A percentile compares a stretch with the other conserved stretches of the same genome.
These are phyloP conservation scores for Oryza glaberrima DNA, from an alignment of 176 grass and related monocot species.

Conservation along the genomic window DNA sequence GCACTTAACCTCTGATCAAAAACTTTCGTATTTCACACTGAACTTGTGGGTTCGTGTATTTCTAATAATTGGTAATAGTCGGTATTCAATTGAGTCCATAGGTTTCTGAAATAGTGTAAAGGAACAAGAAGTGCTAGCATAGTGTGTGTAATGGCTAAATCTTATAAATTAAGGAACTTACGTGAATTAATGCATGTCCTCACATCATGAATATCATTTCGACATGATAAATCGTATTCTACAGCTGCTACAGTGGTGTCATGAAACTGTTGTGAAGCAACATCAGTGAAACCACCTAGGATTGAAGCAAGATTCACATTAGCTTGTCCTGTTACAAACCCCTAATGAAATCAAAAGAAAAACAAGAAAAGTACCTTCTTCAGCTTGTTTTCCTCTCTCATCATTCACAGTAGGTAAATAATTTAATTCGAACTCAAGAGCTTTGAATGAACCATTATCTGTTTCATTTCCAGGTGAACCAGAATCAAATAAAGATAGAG, in stretches of 20 bases:
- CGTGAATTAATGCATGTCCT: background rate
- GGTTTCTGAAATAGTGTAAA: too few relatives aligned
- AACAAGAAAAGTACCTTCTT: slow-evolving; percentile 22
- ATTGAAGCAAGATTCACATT: background rate
- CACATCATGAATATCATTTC: background rate
- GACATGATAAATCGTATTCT: background rate
- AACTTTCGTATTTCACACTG: too few relatives aligned
- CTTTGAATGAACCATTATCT: background rate
- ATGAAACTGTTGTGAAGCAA: background rate
- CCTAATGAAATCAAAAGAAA: background rate
- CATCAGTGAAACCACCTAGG: background rate
- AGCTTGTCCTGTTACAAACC: background rate
- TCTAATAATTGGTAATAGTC: too few relatives aligned
- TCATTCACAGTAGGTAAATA: background rate
- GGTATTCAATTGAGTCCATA: too few relatives aligned
- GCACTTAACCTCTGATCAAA: too few relatives aligned
- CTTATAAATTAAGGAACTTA: background rate
- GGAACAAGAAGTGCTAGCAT: background rate
- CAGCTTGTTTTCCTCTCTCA: background rate
- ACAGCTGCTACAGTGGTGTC: background rate
- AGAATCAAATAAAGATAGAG: background rate
- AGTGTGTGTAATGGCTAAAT: background rate
- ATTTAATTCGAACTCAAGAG: background rate
- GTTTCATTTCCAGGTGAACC: background rate
- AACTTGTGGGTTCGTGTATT: too few relatives aligned